phyloP scores from a whole-genome alignment of 345 rosid genomes.

The Eucalyptus decipiens region DNA sequence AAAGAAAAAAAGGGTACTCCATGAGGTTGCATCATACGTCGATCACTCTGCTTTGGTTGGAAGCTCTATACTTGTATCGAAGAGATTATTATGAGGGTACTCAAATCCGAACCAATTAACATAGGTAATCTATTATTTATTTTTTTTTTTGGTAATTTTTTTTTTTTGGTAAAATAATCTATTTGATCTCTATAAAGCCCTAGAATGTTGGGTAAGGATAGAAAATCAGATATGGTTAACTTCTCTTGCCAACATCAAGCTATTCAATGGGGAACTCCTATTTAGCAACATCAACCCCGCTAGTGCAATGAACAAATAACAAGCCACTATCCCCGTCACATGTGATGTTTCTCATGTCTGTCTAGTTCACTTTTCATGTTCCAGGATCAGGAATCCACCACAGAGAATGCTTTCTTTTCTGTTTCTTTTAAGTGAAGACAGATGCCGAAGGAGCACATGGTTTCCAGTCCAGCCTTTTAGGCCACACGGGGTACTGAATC shows the following conservation, averaged over 20 bases:
- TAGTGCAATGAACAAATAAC: neutral
- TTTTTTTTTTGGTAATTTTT: too few species aligned
- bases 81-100: neutral
- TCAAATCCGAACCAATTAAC: neutral
- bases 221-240: neutral
- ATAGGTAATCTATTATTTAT: too few species aligned
- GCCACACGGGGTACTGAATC: neutral
- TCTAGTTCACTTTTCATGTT: neutral
- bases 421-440: neutral
- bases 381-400: neutral
- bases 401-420: neutral
- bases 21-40: too few species aligned
- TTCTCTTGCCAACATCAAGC: neutral
- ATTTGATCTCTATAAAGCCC: neutral
- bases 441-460: neutral
- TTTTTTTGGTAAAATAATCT: too few species aligned
- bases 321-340: neutral
- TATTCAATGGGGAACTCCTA: neutral
- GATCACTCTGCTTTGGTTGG: neutral
- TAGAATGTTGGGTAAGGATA: neutral
- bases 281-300: neutral
- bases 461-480: neutral
- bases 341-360: neutral
- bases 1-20: too few species aligned
- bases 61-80: neutral